Conservation (phyloP, 139 green algal species). For the Ettlia oleoabundans region DNA sequence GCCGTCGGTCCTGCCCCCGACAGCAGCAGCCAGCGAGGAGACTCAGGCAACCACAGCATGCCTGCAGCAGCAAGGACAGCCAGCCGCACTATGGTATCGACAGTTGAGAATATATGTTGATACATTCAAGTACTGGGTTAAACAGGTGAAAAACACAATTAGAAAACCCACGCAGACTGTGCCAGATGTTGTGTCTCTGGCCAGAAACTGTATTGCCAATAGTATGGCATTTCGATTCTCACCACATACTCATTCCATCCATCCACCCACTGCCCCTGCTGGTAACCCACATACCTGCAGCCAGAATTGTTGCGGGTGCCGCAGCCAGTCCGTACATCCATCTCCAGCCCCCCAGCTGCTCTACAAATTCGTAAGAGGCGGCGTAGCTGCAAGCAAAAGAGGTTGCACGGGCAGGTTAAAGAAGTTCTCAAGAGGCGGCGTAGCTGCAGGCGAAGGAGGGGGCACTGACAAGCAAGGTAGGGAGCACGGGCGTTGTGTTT, state of each 20-base stretch:
- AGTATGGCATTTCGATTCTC: background rate
- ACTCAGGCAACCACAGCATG: constrained; percentile 77
- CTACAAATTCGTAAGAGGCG: constrained; percentile 30
- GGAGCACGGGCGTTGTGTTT: too few relatives aligned
- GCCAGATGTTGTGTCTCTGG: too few relatives aligned
- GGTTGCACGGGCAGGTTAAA: background rate
- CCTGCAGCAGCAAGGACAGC: background rate
- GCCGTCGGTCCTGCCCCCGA: constrained; percentile 30
- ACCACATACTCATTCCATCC: background rate
- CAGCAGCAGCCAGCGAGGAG: constrained; percentile 88
- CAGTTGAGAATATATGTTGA: too few relatives aligned
- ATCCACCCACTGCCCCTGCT: background rate
- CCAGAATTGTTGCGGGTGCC: constrained; percentile 63
- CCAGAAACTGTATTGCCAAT: background rate
- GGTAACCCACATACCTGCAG: background rate
- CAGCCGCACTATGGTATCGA: background rate
- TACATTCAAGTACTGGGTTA: too few relatives aligned
- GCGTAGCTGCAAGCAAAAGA: constrained; percentile 20
- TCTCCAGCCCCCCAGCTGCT: constrained; percentile 81
- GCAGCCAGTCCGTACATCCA: constrained; percentile 72
- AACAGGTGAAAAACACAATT: too few relatives aligned
- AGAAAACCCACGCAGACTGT: too few relatives aligned
- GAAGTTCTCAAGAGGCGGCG: too few relatives aligned
- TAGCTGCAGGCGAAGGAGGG: too few relatives aligned
- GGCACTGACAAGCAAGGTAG: too few relatives aligned